A percentile compares a stretch with the other conserved stretches of the same genome.
Evolutionary conservation across 1,284 basidiomycete genomes (phyloP).

Genomic region (Cryptococcus amylolentus): DNA sequence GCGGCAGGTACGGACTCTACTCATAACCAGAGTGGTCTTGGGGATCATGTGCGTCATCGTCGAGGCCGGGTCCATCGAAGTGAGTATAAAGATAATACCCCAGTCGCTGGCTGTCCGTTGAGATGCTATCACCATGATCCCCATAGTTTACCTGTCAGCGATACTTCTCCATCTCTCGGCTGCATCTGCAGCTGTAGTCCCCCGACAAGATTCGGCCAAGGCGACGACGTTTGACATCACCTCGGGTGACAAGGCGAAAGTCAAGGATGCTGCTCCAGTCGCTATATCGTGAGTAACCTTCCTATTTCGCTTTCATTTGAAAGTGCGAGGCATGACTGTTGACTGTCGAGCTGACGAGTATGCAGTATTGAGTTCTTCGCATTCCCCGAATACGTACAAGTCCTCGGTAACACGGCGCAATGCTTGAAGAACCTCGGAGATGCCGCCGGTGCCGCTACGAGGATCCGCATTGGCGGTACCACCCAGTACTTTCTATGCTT

Average conservation of each 20-base stretch:
- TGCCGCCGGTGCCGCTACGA: slow-evolving; percentile 48
- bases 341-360: not conserved
- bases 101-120: not conserved
- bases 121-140: not conserved
- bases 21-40: not conserved
- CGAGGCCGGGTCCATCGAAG: not conserved
- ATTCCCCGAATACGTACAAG: slow-evolving; percentile 49
- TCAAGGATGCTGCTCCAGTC: not conserved
- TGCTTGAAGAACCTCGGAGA: slow-evolving; percentile 49
- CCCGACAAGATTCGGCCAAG: not conserved
- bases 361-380: slow-evolving; percentile 50
- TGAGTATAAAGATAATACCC: not conserved
- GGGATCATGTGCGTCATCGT: not conserved
- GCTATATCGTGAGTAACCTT: not conserved
- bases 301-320: not conserved
- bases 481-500: slow-evolving; percentile 47
- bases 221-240: not conserved
- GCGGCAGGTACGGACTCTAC: not conserved
- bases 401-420: slow-evolving; percentile 46
- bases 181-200: not conserved
- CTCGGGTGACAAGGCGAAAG: not conserved
- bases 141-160: not conserved
- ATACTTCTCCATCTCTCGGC: not conserved
- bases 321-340: not conserved
- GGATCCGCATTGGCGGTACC: slow-evolving; percentile 53